Conservation (phyloP, 176 grass and related monocot genomes). For the Oryza rufipogon region DNA sequence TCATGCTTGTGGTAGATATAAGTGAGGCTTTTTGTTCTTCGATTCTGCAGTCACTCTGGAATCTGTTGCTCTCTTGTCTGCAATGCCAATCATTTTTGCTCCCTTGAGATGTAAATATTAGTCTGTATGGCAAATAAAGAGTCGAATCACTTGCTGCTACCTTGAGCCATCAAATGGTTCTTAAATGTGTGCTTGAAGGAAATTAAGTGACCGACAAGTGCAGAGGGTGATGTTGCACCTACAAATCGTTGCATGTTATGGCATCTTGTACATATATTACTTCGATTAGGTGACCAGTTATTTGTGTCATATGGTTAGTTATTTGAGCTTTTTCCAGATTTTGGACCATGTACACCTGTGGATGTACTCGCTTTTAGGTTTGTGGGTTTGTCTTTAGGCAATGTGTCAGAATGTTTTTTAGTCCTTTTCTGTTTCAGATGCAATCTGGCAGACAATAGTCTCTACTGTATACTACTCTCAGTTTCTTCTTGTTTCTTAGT, state of each 20-base stretch:
- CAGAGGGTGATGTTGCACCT: slow-evolving; percentile 53
- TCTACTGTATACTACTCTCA: not conserved
- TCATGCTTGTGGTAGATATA: slow-evolving; percentile 49
- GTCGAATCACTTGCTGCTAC: slow-evolving; percentile 18
- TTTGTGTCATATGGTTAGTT: slow-evolving; percentile 35
- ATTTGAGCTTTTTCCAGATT: slow-evolving; percentile 31
- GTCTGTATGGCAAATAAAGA: slow-evolving; percentile 39
- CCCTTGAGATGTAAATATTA: slow-evolving; percentile 46
- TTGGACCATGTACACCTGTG: slow-evolving; percentile 4
- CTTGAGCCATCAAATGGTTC: slow-evolving; percentile 29
- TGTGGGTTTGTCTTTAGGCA: slow-evolving; percentile 9
- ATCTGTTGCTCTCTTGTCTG: slow-evolving; percentile 46
- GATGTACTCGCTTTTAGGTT: slow-evolving; percentile 37
- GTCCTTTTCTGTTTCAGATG: not conserved
- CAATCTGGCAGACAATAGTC: not conserved
- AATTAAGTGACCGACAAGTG: slow-evolving; percentile 40
- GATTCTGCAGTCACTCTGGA: slow-evolving; percentile 21
- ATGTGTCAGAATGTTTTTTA: not conserved
- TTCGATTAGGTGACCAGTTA: slow-evolving; percentile 44
- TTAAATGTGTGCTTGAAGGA: slow-evolving; percentile 46
- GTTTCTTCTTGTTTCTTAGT: not conserved
- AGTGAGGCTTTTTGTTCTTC: slow-evolving; percentile 41
- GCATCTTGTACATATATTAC: slow-evolving; percentile 36
- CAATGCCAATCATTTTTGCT: slow-evolving; percentile 48
- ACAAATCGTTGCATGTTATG: slow-evolving; percentile 35